Evolutionary conservation across 2,329 filamentous ascomycete species (phyloP), one percentile per base, ranked within the genome.

Genomic region (Mollisiaceae sp.): DNA sequence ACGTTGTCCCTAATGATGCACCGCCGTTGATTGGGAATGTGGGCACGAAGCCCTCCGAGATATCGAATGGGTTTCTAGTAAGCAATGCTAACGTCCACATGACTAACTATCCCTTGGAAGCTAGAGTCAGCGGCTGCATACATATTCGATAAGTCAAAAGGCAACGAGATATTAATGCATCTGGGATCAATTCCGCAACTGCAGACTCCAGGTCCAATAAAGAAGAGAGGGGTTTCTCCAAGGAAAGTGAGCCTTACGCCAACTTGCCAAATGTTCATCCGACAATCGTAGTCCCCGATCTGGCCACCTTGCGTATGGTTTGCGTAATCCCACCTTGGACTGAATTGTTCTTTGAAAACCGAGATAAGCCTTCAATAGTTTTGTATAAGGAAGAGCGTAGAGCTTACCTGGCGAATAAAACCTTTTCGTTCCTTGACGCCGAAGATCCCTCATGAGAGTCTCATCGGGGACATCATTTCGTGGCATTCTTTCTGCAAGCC

Each of bases 211-310:
- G 27, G 6, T 32, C 3, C 27, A 32, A 32, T 6, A 32, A 32
- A 3, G 27, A 32, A 32, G 27, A 32, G 27, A 6, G 27, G 27
- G 3, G 3, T 3, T 32, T 32, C 27, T 32, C 27, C 3, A 32
- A 6, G 27, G 27, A 32, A 32, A 32, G 27, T 32, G 27, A 32
- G 27, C 3, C 27, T 32, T 32, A 32, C 4, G 8, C 57, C 62
- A 8, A 60, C 15, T 14, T 24, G 20, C 57, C 64, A 65, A 2
- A 62, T 24, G 52, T 65, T 65, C 9, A 52, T 54, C 43, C n/a
- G 47, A 58, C 59, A 24, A 50, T 55, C 43, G 20, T 43, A 18
- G 27, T 18, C 20, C 27, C 54, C 38, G n/a, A 63, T 14, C 60
- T 22, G 1, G 24, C 39, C 12, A 50, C 62, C 4, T 36, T 18